Evolutionary conservation across 2,329 filamentous ascomycete species (phyloP).

Genomic region (Zymoseptoria brevis): DNA sequence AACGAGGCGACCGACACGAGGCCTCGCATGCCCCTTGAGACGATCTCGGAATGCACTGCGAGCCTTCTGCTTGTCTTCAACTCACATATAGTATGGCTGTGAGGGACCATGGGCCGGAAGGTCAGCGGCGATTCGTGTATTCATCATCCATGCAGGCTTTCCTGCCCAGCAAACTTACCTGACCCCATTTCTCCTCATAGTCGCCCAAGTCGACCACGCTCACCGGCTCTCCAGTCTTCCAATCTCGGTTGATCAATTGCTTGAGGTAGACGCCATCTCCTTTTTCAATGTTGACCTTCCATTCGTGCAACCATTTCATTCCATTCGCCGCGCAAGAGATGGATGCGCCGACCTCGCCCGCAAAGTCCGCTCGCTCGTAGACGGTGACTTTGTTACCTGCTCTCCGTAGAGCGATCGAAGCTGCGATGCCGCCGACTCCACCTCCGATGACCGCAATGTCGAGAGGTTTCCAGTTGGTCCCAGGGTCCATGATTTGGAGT

Average conservation of each 20-base stretch:
- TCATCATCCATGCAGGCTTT: not conserved
- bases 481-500: slow-evolving; percentile 10
- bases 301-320: slow-evolving; percentile 61
- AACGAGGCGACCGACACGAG: no score
- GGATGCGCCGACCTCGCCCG: slow-evolving; percentile 60
- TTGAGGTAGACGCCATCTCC: slow-evolving; percentile 58
- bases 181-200: slow-evolving; percentile 58
- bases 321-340: slow-evolving; percentile 63
- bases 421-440: slow-evolving; percentile 47
- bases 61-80: no score
- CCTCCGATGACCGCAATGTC: slow-evolving; percentile 40
- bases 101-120: not conserved
- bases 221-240: slow-evolving; percentile 59
- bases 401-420: slow-evolving; percentile 45
- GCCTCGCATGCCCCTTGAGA: no score
- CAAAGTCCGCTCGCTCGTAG: slow-evolving; percentile 57
- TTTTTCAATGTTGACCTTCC: slow-evolving; percentile 56
- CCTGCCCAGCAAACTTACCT: slow-evolving; percentile 19
- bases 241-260: slow-evolving; percentile 62
- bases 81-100: slow-evolving; percentile 49
- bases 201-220: slow-evolving; percentile 57
- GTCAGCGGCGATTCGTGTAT: not conserved
- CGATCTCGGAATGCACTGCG: no score
- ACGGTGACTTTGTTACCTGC: slow-evolving; percentile 52
- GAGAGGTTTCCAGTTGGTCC: slow-evolving; percentile 19